Evolutionary conservation across 441 rosid genomes (phyloP), one percentile per base, ranked within the genome.

Genomic region (Capsella rubella): DNA sequence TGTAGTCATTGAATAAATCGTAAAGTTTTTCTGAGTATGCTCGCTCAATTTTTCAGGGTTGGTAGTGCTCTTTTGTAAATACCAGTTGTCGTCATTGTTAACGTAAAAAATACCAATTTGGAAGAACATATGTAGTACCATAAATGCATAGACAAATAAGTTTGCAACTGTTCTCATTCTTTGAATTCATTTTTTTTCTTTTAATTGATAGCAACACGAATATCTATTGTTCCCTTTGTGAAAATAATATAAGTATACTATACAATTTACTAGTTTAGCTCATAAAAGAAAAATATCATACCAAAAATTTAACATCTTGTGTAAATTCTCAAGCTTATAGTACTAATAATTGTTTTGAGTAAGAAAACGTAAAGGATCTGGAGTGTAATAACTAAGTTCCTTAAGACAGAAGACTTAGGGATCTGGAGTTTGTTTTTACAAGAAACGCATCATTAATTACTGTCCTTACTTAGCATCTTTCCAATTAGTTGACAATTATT

Each of bases 371-470:
- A 77, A 71, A 50, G 60, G 64, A 34, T 3, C 14, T 56, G 37
- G 73, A 46, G 39, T 67, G 58, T 67, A 62, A 59, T 72, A 55
- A 60, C 35, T 51, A 57, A 64, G 76, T 74, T 69, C 31, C 77
- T 76, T 82, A n/a, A 42, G 79, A 82, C 82, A 78, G 49, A 81
- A 81, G 81, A 69, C 70, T 72, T 64, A 69, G 67, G 75, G 76
- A 70, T 57, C 71, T 63, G 75, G 60, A 70, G 34, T 63, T 70
- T 71, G 64, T 61, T 72, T 61, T 58, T 68, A 56, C 58, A 82
- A 82, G 91, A 78, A 80, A 83, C 76, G 72, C 39, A 57, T 64
- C 69, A 58, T 62, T 81, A 62, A 43, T 31, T 61, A 72, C 52
- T 72, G 74, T 70, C 66, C 43, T 47, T 51, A 45, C 43, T 54